phyloP scores from a whole-genome alignment of 306 rosid genomes.

The Benincasa hispida region DNA sequence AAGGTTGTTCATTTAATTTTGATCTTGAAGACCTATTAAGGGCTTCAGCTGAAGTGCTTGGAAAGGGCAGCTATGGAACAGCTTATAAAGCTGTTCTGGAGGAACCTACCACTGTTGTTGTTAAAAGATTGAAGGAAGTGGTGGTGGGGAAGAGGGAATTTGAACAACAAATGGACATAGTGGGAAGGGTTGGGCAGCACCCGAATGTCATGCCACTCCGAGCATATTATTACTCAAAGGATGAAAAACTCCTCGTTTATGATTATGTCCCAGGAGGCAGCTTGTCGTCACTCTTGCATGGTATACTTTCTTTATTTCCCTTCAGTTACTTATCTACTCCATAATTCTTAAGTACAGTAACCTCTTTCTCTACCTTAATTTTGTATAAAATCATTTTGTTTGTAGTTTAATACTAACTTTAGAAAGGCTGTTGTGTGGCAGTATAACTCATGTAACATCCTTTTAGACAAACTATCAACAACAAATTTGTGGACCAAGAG shows the following conservation, averaged over 20 bases:
- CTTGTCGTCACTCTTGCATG: conserved; percentile 56
- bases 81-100: conserved; percentile 78
- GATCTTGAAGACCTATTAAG: conserved; percentile 80
- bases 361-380: background rate
- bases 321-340: background rate
- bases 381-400: background rate
- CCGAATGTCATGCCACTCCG: conserved; percentile 60
- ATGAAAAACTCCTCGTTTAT: conserved; percentile 76
- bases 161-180: conserved; percentile 72
- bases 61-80: conserved; percentile 83
- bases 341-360: background rate
- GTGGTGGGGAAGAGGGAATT: conserved; percentile 68
- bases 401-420: background rate
- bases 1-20: conserved; percentile 75
- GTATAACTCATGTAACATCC: background rate
- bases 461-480: background rate
- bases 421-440: too few relatives aligned
- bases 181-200: conserved; percentile 71
- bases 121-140: conserved; percentile 81
- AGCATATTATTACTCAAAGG: conserved; percentile 79
- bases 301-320: conserved; percentile 24
- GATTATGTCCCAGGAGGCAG: conserved; percentile 54
- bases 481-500: background rate
- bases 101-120: conserved; percentile 72
- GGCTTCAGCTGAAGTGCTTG: conserved; percentile 83